Evolutionary conservation across 1,284 basidiomycete species (phyloP).

Genomic region (Apiotrichum sp.): DNA sequence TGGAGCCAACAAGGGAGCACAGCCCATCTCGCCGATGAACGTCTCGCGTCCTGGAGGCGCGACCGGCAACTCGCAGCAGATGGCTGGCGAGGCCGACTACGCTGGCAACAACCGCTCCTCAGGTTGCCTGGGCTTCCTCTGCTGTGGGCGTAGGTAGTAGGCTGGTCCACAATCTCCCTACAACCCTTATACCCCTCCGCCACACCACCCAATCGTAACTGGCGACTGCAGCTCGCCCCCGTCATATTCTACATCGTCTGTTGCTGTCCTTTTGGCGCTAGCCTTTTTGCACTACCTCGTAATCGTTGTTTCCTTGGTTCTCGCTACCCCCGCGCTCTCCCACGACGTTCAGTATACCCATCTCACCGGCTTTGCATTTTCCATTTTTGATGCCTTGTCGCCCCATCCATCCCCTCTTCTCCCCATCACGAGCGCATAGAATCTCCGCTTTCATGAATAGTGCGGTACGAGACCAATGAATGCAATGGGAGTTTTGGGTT

Average conservation of each 20-base stretch:
- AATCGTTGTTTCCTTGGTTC: slow-evolving; percentile 9
- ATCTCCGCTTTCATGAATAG: slow-evolving; percentile 2
- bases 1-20: slow-evolving; percentile 9
- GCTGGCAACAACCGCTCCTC: slow-evolving; percentile 19
- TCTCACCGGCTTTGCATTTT: not conserved
- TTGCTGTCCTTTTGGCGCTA: slow-evolving; percentile 4
- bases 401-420: not conserved
- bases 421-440: not conserved
- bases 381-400: not conserved
- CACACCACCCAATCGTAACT: not conserved
- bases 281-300: slow-evolving; percentile 6
- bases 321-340: not conserved
- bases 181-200: not conserved
- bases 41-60: slow-evolving; percentile 29
- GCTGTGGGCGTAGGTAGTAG: slow-evolving; percentile 39
- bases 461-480: not conserved
- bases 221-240: not conserved
- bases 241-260: not conserved
- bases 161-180: not conserved
- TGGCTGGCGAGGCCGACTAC: slow-evolving; percentile 41
- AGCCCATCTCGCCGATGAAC: slow-evolving; percentile 40
- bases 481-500: not conserved
- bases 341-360: not conserved
- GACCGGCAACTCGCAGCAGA: slow-evolving; percentile 35
- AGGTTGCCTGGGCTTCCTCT: slow-evolving; percentile 41